These are phyloP conservation scores for Xylaria castorea DNA, from an alignment of 495 filamentous ascomycete species.

Conservation along the genomic window DNA sequence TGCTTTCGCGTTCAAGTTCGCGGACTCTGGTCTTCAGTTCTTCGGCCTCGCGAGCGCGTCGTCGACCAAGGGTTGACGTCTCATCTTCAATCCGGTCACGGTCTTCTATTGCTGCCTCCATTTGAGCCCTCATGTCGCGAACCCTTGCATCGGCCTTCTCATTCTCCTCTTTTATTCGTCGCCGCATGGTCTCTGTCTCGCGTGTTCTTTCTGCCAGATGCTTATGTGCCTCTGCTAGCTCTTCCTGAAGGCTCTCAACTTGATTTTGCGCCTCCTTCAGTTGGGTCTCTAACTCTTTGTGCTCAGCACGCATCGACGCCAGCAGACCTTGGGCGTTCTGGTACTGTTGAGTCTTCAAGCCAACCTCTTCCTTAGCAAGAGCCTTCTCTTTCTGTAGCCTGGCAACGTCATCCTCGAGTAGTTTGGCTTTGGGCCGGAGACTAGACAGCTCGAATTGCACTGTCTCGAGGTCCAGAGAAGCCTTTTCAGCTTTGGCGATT, in stretches of 20 bases:
- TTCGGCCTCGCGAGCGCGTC: slow-evolving; percentile 82
- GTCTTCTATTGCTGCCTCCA: slow-evolving; percentile 90
- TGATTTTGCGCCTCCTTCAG: slow-evolving; percentile 87
- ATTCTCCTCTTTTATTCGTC: slow-evolving; percentile 86
- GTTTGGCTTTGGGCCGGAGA: slow-evolving; percentile 66
- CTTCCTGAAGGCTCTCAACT: slow-evolving; percentile 90
- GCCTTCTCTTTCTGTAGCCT: slow-evolving; percentile 69
- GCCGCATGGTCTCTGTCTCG: slow-evolving; percentile 93
- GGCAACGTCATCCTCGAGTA: slow-evolving; percentile 73
- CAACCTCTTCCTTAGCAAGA: slow-evolving; percentile 78
- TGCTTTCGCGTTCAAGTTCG: slow-evolving; percentile 78
- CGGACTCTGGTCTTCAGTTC: slow-evolving; percentile 79
- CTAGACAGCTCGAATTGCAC: slow-evolving; percentile 71
- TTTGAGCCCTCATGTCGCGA: slow-evolving; percentile 85
- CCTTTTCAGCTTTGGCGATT: slow-evolving; percentile 71
- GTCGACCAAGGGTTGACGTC: slow-evolving; percentile 74
- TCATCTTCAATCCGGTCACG: slow-evolving; percentile 93
- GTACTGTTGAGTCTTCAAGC: slow-evolving; percentile 85
- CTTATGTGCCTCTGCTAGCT: slow-evolving; percentile 84
- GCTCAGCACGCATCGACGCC: slow-evolving; percentile 91
- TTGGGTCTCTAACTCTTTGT: slow-evolving; percentile 85
- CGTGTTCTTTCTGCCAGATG: slow-evolving; percentile 91
- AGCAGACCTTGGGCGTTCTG: slow-evolving; percentile 83
- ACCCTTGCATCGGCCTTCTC: slow-evolving; percentile 77
- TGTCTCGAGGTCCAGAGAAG: slow-evolving; percentile 68